Evolutionary conservation across 2,329 filamentous ascomycete species (phyloP).

Genomic region (Pseudopyrenochaeta lycopersici): DNA sequence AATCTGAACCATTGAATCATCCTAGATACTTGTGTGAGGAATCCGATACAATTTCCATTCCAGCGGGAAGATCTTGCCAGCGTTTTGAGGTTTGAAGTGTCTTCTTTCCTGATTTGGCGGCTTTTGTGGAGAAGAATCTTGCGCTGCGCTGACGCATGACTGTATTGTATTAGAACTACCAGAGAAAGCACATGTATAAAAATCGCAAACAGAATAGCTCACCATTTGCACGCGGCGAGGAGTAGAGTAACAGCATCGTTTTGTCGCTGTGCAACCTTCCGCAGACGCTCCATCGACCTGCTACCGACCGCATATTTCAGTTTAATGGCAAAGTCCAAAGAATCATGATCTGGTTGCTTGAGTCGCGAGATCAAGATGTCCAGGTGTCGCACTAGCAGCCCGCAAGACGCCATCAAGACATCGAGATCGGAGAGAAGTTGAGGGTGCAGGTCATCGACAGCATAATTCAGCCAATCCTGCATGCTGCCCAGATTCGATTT

Average conservation of each 20-base stretch:
- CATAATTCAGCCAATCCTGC: constrained; percentile 47
- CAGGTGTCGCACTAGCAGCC: constrained; percentile 39
- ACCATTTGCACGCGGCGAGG: constrained; percentile 45
- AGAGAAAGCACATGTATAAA: background rate
- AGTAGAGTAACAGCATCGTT: constrained; percentile 44
- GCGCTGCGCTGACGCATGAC: constrained; percentile 45
- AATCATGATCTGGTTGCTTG: constrained; percentile 40
- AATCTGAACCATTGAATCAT: constrained; percentile 45
- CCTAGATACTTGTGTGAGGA: constrained; percentile 40
- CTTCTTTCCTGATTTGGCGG: constrained; percentile 45
- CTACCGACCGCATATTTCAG: constrained; percentile 42
- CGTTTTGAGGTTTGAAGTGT: constrained; percentile 38
- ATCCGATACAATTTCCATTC: constrained; percentile 38
- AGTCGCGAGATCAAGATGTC: constrained; percentile 37
- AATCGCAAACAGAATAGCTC: constrained; percentile 2
- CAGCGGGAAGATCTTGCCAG: constrained; percentile 39
- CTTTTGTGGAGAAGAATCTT: constrained; percentile 49
- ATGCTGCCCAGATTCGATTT: constrained; percentile 46
- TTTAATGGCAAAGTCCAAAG: constrained; percentile 43
- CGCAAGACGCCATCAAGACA: constrained; percentile 43
- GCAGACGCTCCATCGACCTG: constrained; percentile 42
- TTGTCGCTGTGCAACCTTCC: constrained; percentile 43
- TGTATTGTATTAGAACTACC: constrained; percentile 31
- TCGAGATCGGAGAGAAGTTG: constrained; percentile 47
- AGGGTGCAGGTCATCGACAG: constrained; percentile 44